Base-by-base conservation (phyloP, 2,329 filamentous ascomycete genomes). In the Ophiostoma novo-ulmi region DNA sequence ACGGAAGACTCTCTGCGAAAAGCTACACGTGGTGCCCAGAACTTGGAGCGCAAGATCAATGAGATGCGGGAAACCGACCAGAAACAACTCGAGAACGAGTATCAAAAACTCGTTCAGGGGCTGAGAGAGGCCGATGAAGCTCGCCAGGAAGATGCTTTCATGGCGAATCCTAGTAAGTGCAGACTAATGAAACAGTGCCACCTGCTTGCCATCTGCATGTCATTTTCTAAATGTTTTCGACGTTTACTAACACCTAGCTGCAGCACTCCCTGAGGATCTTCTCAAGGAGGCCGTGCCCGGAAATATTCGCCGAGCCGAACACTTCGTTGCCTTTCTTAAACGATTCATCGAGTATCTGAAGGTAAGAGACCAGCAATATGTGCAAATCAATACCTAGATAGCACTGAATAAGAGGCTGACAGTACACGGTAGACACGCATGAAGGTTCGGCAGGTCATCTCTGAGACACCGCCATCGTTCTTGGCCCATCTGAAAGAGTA, bases 31-130 rank as follows among this genome's bases (percentile, higher is more conserved):
- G 95, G 95, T 5, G 96, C 94, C 14, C 90, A 90, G 74, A 98
- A 97, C 75, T 83, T 99, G 0, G 95, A 99, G 78, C 88, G 88
- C 39, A 97, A 91, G 78, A 97, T 99, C 75, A 87, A 87, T 5
- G 93, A 98, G 75, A 97, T 99, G 92, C 94, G 96, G 75, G 89
- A 91, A n/a, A 94, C 92, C 0, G 96, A 99, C 79, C 92, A 94
- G 70, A 90, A 95, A 74, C 97, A 98, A 78, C 83, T 99, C 14
- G 93, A 98, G 76, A 93, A 91, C 75, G 95, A 99, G 80, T 99
- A 99, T 75, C 88, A 93, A 71, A 98, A 98, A 79, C 85, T 99
- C 1, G 94, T 99, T 0, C 92, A 98, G 77, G 95, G 96, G 0
- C 82, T 99, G 7, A 86, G 93, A 72, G 93, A 93, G 75, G 91